A percentile compares a stretch with the other conserved stretches of the same genome.
phyloP scores from a whole-genome alignment of 805 yeast species.

The Candida ovalis region DNA sequence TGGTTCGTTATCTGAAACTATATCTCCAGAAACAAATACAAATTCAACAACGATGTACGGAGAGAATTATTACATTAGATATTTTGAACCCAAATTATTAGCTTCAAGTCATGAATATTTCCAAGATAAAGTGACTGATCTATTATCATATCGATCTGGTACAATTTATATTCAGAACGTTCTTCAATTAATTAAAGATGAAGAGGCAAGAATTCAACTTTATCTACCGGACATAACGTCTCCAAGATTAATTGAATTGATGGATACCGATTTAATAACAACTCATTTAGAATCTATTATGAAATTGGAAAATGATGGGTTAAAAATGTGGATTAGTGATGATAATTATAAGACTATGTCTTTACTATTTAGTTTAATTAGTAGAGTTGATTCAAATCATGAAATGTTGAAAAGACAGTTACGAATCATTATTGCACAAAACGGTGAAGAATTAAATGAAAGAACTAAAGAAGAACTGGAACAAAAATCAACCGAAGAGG shows the following conservation, averaged over 20 bases:
- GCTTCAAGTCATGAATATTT: constrained; percentile 55
- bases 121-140: constrained; percentile 39
- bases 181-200: constrained; percentile 54
- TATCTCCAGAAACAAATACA: constrained; percentile 8
- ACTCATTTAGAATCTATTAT: constrained; percentile 55
- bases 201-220: constrained; percentile 50
- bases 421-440: constrained; percentile 39
- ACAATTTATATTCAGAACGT: constrained; percentile 51
- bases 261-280: constrained; percentile 57
- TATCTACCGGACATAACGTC: constrained; percentile 52
- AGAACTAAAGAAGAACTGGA: constrained; percentile 23
- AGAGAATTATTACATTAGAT: constrained; percentile 59
- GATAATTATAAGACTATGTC: constrained; percentile 40
- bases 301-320: constrained; percentile 49
- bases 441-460: constrained; percentile 40
- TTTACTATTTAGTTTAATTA: constrained; percentile 46
- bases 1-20: constrained; percentile 51
- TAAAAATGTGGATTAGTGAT: constrained; percentile 52
- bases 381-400: constrained; percentile 51
- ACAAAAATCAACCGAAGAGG: constrained; percentile 13
- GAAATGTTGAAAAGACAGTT: constrained; percentile 47
- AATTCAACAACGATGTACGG: constrained; percentile 30
- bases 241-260: constrained; percentile 49
- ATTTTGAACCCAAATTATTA: constrained; percentile 65
- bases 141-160: constrained; percentile 45